Percentiles rank a stretch among this genome's conserved stretches.
These are phyloP conservation scores for Hysterangium stoloniferum DNA, from an alignment of 768 basidiomycete species.

Conservation along the genomic window DNA sequence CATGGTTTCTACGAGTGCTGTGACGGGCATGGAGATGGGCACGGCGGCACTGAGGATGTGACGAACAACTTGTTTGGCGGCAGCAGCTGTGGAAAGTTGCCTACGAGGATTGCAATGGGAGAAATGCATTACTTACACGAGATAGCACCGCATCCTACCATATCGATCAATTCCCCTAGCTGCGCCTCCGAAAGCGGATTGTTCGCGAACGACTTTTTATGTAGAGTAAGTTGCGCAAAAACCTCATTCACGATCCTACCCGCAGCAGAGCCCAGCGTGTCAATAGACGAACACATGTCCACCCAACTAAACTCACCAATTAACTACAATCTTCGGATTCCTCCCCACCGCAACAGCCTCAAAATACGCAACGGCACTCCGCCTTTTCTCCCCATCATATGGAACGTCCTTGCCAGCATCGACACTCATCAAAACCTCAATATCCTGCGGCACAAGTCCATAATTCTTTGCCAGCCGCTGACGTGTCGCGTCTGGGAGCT, in stretches of 20 bases:
- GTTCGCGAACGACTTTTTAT: constrained; percentile 46
- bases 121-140: constrained; percentile 46
- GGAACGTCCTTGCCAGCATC: constrained; percentile 57
- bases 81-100: constrained; percentile 44
- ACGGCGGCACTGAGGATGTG: constrained; percentile 32
- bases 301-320: constrained; percentile 54
- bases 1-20: too few species aligned
- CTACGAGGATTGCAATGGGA: neutral
- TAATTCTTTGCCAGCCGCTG: constrained; percentile 43
- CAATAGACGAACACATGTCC: neutral
- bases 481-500: constrained; percentile 62
- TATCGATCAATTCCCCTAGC: constrained; percentile 70
- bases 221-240: constrained; percentile 62
- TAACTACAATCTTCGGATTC: constrained; percentile 65
- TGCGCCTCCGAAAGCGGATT: constrained; percentile 55
- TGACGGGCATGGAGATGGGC: too few species aligned
- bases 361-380: constrained; percentile 70
- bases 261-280: constrained; percentile 3
- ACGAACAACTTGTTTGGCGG: constrained; percentile 45
- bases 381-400: constrained; percentile 47
- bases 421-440: constrained; percentile 67
- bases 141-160: constrained; percentile 56
- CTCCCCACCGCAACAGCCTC: constrained; percentile 54
- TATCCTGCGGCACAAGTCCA: constrained; percentile 54
- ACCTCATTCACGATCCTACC: constrained; percentile 84